Evolutionary conservation across 495 filamentous ascomycete species (phyloP), one percentile per base, ranked within the genome.

Genomic region (Hypoxylon intermedium): DNA sequence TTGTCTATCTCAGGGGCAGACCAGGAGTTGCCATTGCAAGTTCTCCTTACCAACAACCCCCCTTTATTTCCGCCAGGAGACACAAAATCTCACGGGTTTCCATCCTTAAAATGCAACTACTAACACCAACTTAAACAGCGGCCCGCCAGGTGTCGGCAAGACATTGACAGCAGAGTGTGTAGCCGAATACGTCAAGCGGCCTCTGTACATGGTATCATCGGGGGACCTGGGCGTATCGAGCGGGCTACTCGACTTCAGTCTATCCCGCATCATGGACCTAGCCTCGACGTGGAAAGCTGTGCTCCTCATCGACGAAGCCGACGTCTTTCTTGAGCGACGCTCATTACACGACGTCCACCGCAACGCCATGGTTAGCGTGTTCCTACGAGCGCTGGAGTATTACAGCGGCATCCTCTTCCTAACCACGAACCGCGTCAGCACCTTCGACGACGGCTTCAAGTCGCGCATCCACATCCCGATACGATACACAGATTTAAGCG

Each of bases 191-290:
- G 74, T 75, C 7, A 53, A 78, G 26, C 74, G 74, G n/a, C 83
- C 85, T 9, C 73, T 88, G 0, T 82, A 80, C 60, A 68, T 70
- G 18, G 75, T 88, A 4, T 81, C 79, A 6, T 77, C 77, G 0
- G 82, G 82, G 6, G 83, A 86, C 16, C 71, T 85, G 0, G 82
- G 82, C 3, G 75, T 64, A 6, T 48, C 66, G n/a, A 73, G 74
- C 9, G 51, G 51, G 0, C 56, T 59, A 1, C 63, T 74, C 5
- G 70, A 74, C 54, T 9, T 38, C 3, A 44, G 54, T 0, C 72
- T 87, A 6, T 76, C 80, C n/a, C 51, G 67, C 6, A 78, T 85
- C 36, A 74, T 87, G 46, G 70, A 77, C 21, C 72, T 82, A 37
- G 75, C 75, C 5, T 65, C 65, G 15, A 71, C 58, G 2, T 86